phyloP scores from a whole-genome alignment of 2,329 filamentous ascomycete species.

The Fusarium sp. region DNA sequence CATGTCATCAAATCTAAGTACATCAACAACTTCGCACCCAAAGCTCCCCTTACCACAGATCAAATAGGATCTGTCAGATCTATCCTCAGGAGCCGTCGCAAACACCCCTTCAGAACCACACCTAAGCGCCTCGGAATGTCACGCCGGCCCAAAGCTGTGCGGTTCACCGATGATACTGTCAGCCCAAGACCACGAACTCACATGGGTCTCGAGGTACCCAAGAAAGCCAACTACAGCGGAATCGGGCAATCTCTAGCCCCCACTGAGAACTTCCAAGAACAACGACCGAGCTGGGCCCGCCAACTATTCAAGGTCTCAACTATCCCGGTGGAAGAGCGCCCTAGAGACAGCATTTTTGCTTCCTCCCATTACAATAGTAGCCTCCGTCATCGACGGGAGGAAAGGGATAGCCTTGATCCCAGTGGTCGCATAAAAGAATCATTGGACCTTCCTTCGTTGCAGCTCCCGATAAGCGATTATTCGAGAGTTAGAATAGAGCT shows the following conservation, averaged over 20 bases:
- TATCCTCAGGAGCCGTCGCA: constrained; percentile 48
- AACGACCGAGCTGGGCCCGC: constrained; percentile 28
- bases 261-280: constrained; percentile 20
- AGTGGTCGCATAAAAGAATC: constrained; percentile 44
- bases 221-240: constrained; percentile 16
- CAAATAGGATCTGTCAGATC: constrained; percentile 44
- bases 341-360: constrained; percentile 4
- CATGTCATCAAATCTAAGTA: constrained; percentile 37
- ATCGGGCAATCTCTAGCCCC: constrained; percentile 5
- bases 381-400: constrained; percentile 17
- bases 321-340: constrained; percentile 5
- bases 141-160: constrained; percentile 47
- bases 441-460: constrained; percentile 45
- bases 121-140: constrained; percentile 47
- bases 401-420: constrained; percentile 28
- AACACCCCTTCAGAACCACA: constrained; percentile 22
- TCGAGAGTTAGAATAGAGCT: constrained; percentile 44
- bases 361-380: background rate
- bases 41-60: constrained; percentile 31
- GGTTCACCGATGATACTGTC: constrained; percentile 48
- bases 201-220: constrained; percentile 46
- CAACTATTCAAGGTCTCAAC: constrained; percentile 25
- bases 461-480: constrained; percentile 49
- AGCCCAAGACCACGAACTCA: constrained; percentile 47
- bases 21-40: constrained; percentile 39